Conservation (phyloP, 1,139 yeast species). For the Sugiyamaella sp. region DNA sequence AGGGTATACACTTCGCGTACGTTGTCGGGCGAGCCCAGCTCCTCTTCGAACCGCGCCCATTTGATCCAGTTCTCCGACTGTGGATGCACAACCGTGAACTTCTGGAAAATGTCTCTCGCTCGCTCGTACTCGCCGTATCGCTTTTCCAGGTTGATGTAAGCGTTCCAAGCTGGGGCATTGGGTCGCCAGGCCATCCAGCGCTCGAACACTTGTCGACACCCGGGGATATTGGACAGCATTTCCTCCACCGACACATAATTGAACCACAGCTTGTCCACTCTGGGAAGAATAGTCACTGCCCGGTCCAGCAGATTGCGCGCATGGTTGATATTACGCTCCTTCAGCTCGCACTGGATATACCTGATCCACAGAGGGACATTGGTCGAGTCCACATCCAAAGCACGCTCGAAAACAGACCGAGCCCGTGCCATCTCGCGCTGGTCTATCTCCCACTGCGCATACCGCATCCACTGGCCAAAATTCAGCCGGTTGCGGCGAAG, state of each 20-base stretch:
- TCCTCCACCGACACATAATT: conserved; percentile 78
- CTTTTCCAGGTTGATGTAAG: conserved; percentile 71
- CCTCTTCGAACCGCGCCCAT: conserved; percentile 64
- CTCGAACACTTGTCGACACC: conserved; percentile 68
- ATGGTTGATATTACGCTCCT: conserved; percentile 75
- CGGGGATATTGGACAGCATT: conserved; percentile 62
- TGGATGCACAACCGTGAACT: conserved; percentile 60
- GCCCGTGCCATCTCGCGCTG: conserved; percentile 79
- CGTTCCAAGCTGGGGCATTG: conserved; percentile 67
- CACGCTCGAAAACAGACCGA: conserved; percentile 85
- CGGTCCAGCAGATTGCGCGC: conserved; percentile 85
- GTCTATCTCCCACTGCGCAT: conserved; percentile 85
- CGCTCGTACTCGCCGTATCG: conserved; percentile 62
- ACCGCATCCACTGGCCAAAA: conserved; percentile 87
- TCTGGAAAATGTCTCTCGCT: conserved; percentile 59
- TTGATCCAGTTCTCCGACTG: conserved; percentile 63
- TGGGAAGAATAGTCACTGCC: conserved; percentile 72
- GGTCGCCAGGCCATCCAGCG: conserved; percentile 76
- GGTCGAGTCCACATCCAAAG: conserved; percentile 72
- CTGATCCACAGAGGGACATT: conserved; percentile 85
- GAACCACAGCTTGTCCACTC: conserved; percentile 86
- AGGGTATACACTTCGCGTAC: conserved; percentile 68
- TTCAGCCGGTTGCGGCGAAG: conserved; percentile 79
- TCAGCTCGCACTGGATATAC: conserved; percentile 77
- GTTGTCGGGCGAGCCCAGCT: conserved; percentile 51